These are phyloP conservation scores for Mycocentrospora acerina DNA, from an alignment of 2,329 filamentous ascomycete species.

Conservation along the genomic window DNA sequence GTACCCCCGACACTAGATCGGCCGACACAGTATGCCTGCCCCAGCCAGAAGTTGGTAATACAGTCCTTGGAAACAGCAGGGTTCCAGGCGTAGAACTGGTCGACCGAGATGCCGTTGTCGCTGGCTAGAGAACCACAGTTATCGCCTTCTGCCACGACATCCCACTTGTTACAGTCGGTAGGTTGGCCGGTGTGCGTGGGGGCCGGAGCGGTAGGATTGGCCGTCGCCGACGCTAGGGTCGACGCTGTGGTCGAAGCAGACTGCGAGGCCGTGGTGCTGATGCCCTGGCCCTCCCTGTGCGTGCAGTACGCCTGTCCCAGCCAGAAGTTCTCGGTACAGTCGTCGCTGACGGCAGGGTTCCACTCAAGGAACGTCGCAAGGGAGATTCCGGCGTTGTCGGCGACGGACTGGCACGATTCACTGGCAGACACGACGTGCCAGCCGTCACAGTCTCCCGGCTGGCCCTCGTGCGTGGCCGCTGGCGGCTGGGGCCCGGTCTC, in stretches of 20 bases:
- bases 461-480: slow-evolving; percentile 1
- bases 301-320: background rate
- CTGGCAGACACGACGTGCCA: background rate
- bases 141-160: slow-evolving; percentile 1
- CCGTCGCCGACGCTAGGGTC: background rate
- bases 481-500: slow-evolving; percentile 1
- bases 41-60: background rate
- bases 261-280: slow-evolving; percentile 1
- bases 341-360: slow-evolving; percentile 2
- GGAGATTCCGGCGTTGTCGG: background rate
- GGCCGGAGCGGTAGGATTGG: background rate
- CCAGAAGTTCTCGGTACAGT: slow-evolving; percentile 3
- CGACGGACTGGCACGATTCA: slow-evolving; percentile 1
- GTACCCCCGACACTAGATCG: background rate
- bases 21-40: background rate
- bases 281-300: slow-evolving; percentile 1
- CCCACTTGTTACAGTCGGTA: slow-evolving; percentile 2
- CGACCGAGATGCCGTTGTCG: background rate
- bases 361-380: slow-evolving; percentile 2
- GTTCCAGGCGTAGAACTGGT: slow-evolving; percentile 4
- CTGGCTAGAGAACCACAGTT: slow-evolving; percentile 1
- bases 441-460: background rate
- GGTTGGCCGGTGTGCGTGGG: slow-evolving; percentile 2
- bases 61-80: slow-evolving; percentile 2
- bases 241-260: background rate